Evolutionary conservation across 176 grass and related monocot species (phyloP).

Genomic region (Oryza meridionalis): DNA sequence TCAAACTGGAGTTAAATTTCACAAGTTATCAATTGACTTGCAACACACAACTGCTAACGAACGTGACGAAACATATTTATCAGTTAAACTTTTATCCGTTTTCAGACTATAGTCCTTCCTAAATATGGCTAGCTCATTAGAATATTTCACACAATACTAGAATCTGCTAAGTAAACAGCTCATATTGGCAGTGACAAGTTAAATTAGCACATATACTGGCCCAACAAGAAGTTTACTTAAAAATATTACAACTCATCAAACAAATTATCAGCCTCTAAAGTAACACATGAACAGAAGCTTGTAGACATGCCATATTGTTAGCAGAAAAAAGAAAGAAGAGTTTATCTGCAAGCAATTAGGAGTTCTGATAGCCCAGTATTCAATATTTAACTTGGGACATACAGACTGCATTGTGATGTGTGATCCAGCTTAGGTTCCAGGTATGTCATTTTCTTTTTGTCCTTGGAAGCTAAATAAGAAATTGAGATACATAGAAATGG

Average conservation of each 20-base stretch:
- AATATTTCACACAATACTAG: background rate
- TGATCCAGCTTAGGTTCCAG: background rate
- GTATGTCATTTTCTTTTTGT: background rate
- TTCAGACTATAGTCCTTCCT: background rate
- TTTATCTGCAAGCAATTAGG: background rate
- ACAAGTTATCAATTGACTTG: background rate
- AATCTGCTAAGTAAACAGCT: background rate
- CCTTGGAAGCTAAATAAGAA: background rate
- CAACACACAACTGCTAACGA: background rate
- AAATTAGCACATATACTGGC: background rate
- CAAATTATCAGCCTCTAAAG: background rate
- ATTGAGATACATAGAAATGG: slow-evolving; percentile 7
- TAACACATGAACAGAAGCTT: background rate
- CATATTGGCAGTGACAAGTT: slow-evolving; percentile 15
- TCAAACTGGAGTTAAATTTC: background rate
- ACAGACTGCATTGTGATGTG: background rate
- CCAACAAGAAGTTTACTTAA: background rate
- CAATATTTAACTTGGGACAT: background rate
- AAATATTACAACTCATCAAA: background rate
- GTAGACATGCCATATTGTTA: slow-evolving; percentile 16
- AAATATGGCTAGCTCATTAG: background rate
- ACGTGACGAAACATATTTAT: background rate
- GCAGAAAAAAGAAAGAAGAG: background rate
- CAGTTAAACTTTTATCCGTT: background rate
- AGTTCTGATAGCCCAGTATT: background rate